phyloP scores from a whole-genome alignment of 768 basidiomycete genomes.

The Lactarius vividus region DNA sequence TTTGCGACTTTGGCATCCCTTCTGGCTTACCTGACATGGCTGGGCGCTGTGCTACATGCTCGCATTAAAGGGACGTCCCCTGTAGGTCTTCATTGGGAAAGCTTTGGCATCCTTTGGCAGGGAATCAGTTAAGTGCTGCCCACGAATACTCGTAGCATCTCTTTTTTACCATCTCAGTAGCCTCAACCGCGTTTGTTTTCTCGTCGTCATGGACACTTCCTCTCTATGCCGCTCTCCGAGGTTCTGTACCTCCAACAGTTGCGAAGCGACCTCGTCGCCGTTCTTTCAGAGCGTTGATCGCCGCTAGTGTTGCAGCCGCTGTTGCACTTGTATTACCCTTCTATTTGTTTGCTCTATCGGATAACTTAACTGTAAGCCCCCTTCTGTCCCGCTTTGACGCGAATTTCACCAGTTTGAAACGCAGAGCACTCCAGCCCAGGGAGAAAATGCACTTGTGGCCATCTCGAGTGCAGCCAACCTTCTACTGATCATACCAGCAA shows the following conservation, averaged over 20 bases:
- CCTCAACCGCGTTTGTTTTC: constrained; percentile 61
- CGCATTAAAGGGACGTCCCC: constrained; percentile 47
- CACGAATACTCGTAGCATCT: neutral
- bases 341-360: constrained; percentile 49
- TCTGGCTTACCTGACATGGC: constrained; percentile 58
- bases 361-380: constrained; percentile 41
- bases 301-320: constrained; percentile 48
- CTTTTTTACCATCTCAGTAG: constrained; percentile 36
- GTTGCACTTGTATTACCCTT: constrained; percentile 55
- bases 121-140: constrained; percentile 51
- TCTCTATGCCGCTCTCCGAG: constrained; percentile 59
- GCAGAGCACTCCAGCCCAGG: constrained; percentile 32
- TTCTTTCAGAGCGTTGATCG: constrained; percentile 59
- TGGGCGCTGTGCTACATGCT: constrained; percentile 51
- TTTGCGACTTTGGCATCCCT: constrained; percentile 61
- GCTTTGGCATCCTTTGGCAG: constrained; percentile 56
- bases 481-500: constrained; percentile 54
- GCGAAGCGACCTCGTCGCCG: constrained; percentile 46
- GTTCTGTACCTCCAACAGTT: constrained; percentile 38
- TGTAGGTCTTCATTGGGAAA: constrained; percentile 38
- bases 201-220: constrained; percentile 63
- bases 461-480: constrained; percentile 52
- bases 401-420: constrained; percentile 19
- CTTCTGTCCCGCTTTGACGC: constrained; percentile 15
- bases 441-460: constrained; percentile 39